These are phyloP conservation scores for Trifolium pratense DNA, from an alignment of 306 rosid genomes.

Conservation along the genomic window DNA sequence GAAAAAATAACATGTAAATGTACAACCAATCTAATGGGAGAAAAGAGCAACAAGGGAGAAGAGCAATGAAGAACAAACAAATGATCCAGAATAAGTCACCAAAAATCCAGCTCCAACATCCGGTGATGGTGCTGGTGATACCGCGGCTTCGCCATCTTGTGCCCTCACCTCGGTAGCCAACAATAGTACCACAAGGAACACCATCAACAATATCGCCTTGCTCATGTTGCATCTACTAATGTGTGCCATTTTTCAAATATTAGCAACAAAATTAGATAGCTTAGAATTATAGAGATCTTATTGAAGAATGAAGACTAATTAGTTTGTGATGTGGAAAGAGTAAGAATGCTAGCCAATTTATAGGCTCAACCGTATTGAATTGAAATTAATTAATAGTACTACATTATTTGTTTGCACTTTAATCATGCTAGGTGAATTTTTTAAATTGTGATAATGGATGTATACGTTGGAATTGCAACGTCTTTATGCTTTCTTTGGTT, in stretches of 20 bases:
- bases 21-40: conserved; percentile 24
- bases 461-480: conserved; percentile 17
- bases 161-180: conserved; percentile 42
- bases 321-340: conserved; percentile 5
- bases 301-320: conserved; percentile 23
- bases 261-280: not conserved
- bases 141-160: conserved; percentile 45
- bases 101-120: conserved; percentile 56
- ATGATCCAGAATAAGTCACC: conserved; percentile 41
- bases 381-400: not conserved
- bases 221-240: conserved; percentile 42
- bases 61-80: conserved; percentile 46
- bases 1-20: not conserved
- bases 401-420: not conserved
- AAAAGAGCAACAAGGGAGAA: conserved; percentile 48
- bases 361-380: not conserved
- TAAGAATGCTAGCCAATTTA: conserved; percentile 10
- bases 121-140: conserved; percentile 55
- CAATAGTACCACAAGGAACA: conserved; percentile 45
- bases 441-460: not conserved
- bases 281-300: not conserved
- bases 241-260: conserved; percentile 47
- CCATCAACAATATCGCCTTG: conserved; percentile 43
- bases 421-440: not conserved
- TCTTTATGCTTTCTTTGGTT: not conserved